phyloP scores from a whole-genome alignment of 139 green algal species.

The Picochlorum sp. region DNA sequence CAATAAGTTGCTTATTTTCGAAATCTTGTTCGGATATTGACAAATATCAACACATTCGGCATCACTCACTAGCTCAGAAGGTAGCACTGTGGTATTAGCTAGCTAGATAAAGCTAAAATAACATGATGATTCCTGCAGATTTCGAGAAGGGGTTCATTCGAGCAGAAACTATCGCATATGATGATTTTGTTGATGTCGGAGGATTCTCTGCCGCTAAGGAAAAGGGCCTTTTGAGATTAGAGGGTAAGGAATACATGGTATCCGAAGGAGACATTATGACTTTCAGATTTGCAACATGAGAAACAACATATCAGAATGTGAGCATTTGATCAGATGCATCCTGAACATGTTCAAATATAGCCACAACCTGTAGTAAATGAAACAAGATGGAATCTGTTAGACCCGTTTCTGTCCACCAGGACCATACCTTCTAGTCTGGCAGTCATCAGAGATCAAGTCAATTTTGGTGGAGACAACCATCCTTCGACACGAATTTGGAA shows the following conservation, averaged over 20 bases:
- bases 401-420: slow-evolving; percentile 21
- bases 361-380: slow-evolving; percentile 3
- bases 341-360: background rate
- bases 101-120: too few relatives aligned
- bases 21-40: too few relatives aligned
- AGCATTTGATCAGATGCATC: background rate
- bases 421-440: background rate
- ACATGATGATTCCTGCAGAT: too few relatives aligned
- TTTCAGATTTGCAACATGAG: slow-evolving; percentile 35
- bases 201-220: slow-evolving; percentile 54
- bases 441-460: slow-evolving; percentile 7
- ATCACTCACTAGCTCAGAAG: too few relatives aligned
- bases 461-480: background rate
- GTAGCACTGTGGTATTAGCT: too few relatives aligned
- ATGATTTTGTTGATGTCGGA: slow-evolving; percentile 57
- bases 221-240: slow-evolving; percentile 66
- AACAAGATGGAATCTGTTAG: slow-evolving; percentile 5
- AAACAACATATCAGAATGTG: too few relatives aligned
- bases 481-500: too few relatives aligned
- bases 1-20: too few relatives aligned
- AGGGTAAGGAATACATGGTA: slow-evolving; percentile 98
- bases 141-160: slow-evolving; percentile 94
- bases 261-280: slow-evolving; percentile 87
- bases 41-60: too few relatives aligned
- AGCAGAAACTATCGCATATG: slow-evolving; percentile 77